These are phyloP conservation scores for Durusdinium trenchii DNA, from an alignment of 73 alveolate genomes.

Conservation along the genomic window DNA sequence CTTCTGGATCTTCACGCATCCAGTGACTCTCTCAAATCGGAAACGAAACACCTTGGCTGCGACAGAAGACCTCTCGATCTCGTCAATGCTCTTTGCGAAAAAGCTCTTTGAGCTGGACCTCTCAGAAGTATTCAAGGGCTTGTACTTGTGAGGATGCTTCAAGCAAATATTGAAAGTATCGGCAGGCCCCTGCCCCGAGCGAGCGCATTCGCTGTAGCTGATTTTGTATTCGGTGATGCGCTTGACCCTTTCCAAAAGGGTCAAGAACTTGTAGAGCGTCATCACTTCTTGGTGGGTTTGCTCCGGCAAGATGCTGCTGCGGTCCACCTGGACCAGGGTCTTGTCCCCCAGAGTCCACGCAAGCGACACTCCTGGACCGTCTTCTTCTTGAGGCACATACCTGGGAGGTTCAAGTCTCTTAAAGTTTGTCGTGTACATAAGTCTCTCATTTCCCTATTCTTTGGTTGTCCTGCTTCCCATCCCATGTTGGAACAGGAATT, in stretches of 20 bases:
- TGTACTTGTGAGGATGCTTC: neutral
- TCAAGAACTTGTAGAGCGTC: neutral
- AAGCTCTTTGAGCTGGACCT: neutral
- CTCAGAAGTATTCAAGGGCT: neutral
- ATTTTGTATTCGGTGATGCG: neutral
- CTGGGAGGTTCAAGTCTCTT: neutral
- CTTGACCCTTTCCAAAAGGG: neutral
- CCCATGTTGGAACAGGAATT: too few relatives aligned
- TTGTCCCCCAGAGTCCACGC: neutral
- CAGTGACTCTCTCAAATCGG: slow-evolving; percentile 7
- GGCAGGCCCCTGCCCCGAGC: neutral
- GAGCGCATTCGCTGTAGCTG: neutral
- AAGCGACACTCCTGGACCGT: neutral
- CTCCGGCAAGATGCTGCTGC: neutral
- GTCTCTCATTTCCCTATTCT: too few relatives aligned
- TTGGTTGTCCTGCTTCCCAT: too few relatives aligned
- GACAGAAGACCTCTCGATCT: neutral
- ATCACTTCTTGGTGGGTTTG: neutral
- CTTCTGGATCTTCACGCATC: neutral
- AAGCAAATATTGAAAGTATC: neutral
- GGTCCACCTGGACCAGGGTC: slow-evolving; percentile 16
- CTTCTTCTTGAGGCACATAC: neutral
- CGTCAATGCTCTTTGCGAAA: neutral
- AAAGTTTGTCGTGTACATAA: too few relatives aligned
- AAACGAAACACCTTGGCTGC: neutral